Percentiles rank a stretch among this genome's conserved stretches.
phyloP scores from a whole-genome alignment of 306 rosid species.

The Arachis stenosperma region DNA sequence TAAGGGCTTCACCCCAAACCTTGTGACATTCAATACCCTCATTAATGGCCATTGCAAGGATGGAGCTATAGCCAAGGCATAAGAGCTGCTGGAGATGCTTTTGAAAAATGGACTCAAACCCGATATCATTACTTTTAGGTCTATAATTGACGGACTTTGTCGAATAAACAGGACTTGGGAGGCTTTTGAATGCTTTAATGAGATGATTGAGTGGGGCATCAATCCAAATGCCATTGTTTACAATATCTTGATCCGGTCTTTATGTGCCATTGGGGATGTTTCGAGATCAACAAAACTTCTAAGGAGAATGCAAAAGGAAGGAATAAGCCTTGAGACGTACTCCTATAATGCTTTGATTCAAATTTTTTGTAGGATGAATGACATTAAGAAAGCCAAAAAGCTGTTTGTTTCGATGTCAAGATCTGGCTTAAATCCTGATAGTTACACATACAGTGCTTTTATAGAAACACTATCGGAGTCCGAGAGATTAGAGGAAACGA shows the following conservation, averaged over 20 bases:
- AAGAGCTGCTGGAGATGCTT: constrained; percentile 64
- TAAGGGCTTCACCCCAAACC: constrained; percentile 67
- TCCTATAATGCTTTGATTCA: constrained; percentile 74
- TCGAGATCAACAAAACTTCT: constrained; percentile 58
- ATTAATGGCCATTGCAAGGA: constrained; percentile 69
- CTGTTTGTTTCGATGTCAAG: constrained; percentile 59
- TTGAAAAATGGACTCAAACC: constrained; percentile 65
- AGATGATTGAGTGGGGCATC: constrained; percentile 82
- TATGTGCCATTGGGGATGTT: constrained; percentile 64
- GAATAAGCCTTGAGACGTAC: constrained; percentile 70
- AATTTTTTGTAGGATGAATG: constrained; percentile 58
- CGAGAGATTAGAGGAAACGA: constrained; percentile 69
- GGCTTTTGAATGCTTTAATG: constrained; percentile 78
- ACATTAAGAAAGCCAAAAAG: constrained; percentile 68
- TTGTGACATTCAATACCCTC: constrained; percentile 85
- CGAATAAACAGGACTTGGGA: constrained; percentile 52
- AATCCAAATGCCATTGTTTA: constrained; percentile 68
- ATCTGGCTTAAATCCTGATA: constrained; percentile 69
- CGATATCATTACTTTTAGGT: constrained; percentile 77
- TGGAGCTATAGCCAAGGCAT: constrained; percentile 58
- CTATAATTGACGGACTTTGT: constrained; percentile 81
- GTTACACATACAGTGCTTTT: constrained; percentile 64
- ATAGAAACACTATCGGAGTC: constrained; percentile 58
- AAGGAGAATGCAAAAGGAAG: constrained; percentile 66
- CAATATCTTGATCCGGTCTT: constrained; percentile 74